A percentile compares a stretch with the other conserved stretches of the same genome.
phyloP scores from a whole-genome alignment of 208 protist species.

The Crithidia acanthocephali region DNA sequence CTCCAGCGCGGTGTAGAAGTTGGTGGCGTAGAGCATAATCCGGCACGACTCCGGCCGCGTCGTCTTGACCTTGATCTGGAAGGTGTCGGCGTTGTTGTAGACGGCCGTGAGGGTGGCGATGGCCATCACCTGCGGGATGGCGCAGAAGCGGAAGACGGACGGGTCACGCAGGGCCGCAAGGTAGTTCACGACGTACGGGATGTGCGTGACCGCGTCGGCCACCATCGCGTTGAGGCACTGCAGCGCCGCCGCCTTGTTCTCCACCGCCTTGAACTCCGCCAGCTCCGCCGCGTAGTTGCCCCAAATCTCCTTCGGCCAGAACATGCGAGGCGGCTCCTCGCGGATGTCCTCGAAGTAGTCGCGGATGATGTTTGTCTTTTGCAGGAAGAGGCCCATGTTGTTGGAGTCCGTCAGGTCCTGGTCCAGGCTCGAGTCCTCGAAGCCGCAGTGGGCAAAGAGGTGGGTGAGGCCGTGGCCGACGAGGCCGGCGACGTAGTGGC shows the following conservation, averaged over 20 bases:
- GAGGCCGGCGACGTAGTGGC: constrained; percentile 97
- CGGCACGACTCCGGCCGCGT: constrained; percentile 76
- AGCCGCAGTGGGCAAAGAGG: constrained; percentile 88
- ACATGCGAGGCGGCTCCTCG: constrained; percentile 91
- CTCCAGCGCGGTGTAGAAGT: constrained; percentile 41
- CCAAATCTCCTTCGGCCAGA: constrained; percentile 95
- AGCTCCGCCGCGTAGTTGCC: constrained; percentile 74
- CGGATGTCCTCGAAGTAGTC: constrained; percentile 97
- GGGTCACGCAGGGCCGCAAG: constrained; percentile 75
- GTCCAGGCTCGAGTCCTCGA: constrained; percentile 75
- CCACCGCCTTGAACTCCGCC: constrained; percentile 52
- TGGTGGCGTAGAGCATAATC: constrained; percentile 57
- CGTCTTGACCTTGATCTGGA: constrained; percentile 94
- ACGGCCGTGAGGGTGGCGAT: constrained; percentile 93
- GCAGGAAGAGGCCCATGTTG: constrained; percentile 97
- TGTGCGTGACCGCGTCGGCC: constrained; percentile 92
- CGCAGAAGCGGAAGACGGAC: constrained; percentile 95
- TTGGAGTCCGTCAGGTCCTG: constrained; percentile 82
- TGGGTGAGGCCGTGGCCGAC: constrained; percentile 95
- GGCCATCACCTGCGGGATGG: constrained; percentile 98
- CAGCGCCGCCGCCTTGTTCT: constrained; percentile 64
- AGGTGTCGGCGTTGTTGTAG: constrained; percentile 96
- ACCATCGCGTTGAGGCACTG: constrained; percentile 95
- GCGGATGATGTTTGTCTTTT: constrained; percentile 98
- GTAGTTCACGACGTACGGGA: constrained; percentile 91